These are phyloP conservation scores for Gelatoporia subvermispora DNA, from an alignment of 768 basidiomycete genomes.

Conservation along the genomic window DNA sequence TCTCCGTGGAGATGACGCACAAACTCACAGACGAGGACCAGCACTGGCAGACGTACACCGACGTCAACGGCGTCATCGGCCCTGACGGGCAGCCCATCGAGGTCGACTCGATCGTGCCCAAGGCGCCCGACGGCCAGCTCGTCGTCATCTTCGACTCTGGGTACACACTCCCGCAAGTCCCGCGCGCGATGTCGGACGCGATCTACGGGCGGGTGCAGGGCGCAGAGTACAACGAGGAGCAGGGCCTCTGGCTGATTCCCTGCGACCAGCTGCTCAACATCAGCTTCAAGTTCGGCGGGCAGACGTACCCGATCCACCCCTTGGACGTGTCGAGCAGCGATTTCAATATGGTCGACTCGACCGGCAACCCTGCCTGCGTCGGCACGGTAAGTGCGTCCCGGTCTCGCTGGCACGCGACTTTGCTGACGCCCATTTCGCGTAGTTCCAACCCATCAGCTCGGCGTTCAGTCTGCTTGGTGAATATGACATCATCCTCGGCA, in stretches of 20 bases:
- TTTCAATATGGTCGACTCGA: constrained; percentile 39
- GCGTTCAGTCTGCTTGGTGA: constrained; percentile 73
- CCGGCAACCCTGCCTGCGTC: constrained; percentile 56
- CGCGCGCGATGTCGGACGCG: constrained; percentile 68
- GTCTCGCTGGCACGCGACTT: neutral
- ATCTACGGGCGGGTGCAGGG: constrained; percentile 78
- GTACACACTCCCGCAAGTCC: constrained; percentile 67
- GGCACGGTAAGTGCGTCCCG: constrained; percentile 50
- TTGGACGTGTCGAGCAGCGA: constrained; percentile 64
- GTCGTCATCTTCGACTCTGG: constrained; percentile 76
- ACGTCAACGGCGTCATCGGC: constrained; percentile 66
- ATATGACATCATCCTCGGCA: constrained; percentile 81
- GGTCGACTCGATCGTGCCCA: constrained; percentile 62
- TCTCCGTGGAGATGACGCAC: constrained; percentile 63
- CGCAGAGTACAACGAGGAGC: constrained; percentile 54
- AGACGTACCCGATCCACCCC: constrained; percentile 68
- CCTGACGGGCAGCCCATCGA: constrained; percentile 66
- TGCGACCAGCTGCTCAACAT: constrained; percentile 71
- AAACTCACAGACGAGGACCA: constrained; percentile 60
- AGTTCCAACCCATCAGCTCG: constrained; percentile 76
- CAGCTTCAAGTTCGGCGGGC: constrained; percentile 67
- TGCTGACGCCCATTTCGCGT: constrained; percentile 13
- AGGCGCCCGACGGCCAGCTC: constrained; percentile 56
- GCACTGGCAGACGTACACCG: constrained; percentile 76
- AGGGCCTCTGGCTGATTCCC: constrained; percentile 66